Evolutionary conservation across 306 rosid species (phyloP).

Genomic region (Ceratonia siliqua): DNA sequence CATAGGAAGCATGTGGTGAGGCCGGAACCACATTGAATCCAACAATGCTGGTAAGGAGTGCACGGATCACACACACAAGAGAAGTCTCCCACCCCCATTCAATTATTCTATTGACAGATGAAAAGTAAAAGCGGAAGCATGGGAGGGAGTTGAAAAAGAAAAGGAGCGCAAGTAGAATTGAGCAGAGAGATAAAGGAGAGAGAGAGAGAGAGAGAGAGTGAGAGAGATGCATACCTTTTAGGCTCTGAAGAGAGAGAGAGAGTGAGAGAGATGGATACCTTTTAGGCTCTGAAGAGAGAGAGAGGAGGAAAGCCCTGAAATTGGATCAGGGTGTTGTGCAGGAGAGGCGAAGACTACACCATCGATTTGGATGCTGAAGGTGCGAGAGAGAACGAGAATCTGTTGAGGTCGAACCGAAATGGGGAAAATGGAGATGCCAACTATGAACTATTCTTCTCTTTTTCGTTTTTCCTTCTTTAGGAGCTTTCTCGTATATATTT

Average conservation of each 20-base stretch:
- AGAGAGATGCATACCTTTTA: neutral
- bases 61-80: constrained; percentile 25
- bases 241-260: no score
- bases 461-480: neutral
- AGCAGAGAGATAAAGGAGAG: neutral
- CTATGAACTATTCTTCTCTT: neutral
- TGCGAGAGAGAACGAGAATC: neutral
- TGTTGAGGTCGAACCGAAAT: neutral
- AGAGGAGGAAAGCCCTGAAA: no score
- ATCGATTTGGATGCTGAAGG: constrained; percentile 7
- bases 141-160: neutral
- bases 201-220: no score
- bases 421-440: neutral
- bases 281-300: no score
- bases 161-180: neutral
- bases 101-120: neutral
- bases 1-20: neutral
- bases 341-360: neutral
- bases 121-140: neutral
- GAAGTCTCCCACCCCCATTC: neutral
- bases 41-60: constrained; percentile 34
- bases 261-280: neutral
- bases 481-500: neutral
- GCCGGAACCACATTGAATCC: neutral
- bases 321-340: neutral